Conservation (phyloP, 2,329 filamentous ascomycete genomes). For the Fusarium sp. region DNA sequence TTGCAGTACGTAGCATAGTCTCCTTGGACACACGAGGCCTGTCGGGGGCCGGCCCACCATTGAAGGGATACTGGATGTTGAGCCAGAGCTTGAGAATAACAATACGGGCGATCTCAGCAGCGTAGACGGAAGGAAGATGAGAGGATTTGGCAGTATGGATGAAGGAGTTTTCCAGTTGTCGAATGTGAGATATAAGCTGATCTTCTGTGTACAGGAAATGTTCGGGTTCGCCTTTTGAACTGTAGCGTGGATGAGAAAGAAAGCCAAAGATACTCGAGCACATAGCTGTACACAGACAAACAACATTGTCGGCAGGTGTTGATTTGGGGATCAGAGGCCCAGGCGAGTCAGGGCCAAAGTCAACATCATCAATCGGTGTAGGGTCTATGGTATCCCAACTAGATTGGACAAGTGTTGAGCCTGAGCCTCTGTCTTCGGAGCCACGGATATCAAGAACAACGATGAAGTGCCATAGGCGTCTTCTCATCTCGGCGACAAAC, state of each 20-base stretch:
- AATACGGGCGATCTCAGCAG: conserved; percentile 55
- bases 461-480: conserved; percentile 73
- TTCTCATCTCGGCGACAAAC: conserved; percentile 69
- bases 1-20: conserved; percentile 59
- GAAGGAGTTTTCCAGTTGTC: conserved; percentile 55
- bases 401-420: conserved; percentile 55
- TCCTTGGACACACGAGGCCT: conserved; percentile 53
- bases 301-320: conserved; percentile 56
- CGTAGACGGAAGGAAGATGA: conserved; percentile 53
- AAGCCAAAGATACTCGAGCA: conserved; percentile 56
- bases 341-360: conserved; percentile 57
- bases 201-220: conserved; percentile 50
- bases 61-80: conserved; percentile 58
- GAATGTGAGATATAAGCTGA: conserved; percentile 55
- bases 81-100: conserved; percentile 62
- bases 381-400: conserved; percentile 61
- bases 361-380: conserved; percentile 65
- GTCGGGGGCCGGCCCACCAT: conserved; percentile 46
- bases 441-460: conserved; percentile 68
- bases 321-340: conserved; percentile 51
- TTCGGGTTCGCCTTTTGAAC: conserved; percentile 30
- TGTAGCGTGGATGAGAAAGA: conserved; percentile 51
- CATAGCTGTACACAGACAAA: conserved; percentile 54
- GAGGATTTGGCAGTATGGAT: conserved; percentile 51
- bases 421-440: conserved; percentile 65